phyloP scores from a whole-genome alignment of 345 rosid species.

The Erysimum cheiranthoides region DNA sequence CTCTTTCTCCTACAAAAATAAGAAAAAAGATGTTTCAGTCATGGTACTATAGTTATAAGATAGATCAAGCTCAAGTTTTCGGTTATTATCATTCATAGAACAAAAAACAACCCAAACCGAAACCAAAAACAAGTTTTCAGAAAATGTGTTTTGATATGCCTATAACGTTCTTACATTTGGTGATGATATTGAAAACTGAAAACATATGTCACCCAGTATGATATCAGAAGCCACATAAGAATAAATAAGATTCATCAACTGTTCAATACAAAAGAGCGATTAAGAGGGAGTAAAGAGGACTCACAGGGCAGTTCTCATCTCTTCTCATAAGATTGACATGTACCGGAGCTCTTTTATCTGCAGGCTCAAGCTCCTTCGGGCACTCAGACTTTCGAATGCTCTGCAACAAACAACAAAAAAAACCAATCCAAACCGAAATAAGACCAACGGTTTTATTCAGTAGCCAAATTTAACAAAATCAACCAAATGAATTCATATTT shows the following conservation, averaged over 20 bases:
- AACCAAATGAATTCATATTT: constrained; percentile 13
- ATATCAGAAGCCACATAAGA: no score
- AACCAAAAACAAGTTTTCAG: no score
- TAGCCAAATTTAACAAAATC: background rate
- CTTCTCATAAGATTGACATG: constrained; percentile 87
- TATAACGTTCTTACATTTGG: no score
- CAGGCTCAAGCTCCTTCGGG: constrained; percentile 96
- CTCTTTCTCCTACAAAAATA: constrained; percentile 72
- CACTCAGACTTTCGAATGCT: constrained; percentile 96
- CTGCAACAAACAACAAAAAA: constrained; percentile 43
- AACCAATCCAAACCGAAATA: background rate
- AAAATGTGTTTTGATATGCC: no score
- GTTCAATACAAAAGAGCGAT: no score
- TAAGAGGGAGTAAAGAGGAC: constrained; percentile 31
- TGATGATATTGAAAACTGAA: no score
- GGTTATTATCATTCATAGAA: no score
- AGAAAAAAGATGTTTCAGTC: background rate
- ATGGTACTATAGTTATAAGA: background rate
- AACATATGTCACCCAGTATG: no score
- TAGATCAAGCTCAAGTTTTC: background rate
- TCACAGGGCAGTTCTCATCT: constrained; percentile 77
- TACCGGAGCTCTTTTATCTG: constrained; percentile 74
- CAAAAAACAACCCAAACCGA: no score
- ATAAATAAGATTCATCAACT: no score
- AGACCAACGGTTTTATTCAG: background rate